Base-by-base conservation (phyloP, 75 land plant species). In the Sequoiadendron giganteum region DNA sequence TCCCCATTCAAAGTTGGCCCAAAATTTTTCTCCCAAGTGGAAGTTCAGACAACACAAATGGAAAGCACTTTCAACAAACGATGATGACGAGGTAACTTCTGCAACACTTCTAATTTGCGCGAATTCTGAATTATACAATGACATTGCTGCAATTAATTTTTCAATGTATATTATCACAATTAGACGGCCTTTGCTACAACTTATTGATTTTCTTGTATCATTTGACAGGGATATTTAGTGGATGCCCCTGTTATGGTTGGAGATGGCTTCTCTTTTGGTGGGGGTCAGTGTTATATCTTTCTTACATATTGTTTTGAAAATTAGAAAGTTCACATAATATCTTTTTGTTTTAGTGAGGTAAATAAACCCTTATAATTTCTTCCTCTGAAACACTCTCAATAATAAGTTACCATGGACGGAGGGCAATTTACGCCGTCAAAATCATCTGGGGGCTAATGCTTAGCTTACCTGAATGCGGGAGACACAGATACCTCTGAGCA, bases 231-330 rank as follows among this genome's bases (percentile, higher is more conserved):
- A 65, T 92, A 94, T 89, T 83, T 92, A 87, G 40, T 96, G 39
- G 97, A 96, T 90, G 98, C 98, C 76, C 97, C 97, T 84, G 95
- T 90, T 84, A 92, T 93, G 40, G 79, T 72, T 52, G 97, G 98
- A 48, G 98, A 96, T 90, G 98, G 98, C 8, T 96, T 96, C 87
- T 95, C 98, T 56, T 96, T 96, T 89, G 84, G 88, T 43, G 98
- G 98, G 88, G 97, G 98, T 96, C 72, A 83, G 89, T 18, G 16
- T 70, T 43, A 14, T 14, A 45, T 39, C 19, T 30, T 32, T 4
- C 43, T 43, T 40, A 8, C n/a, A 85, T 8, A 65, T 65, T 25
- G n/a, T 28, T 65, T 65, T 25, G 21, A 5, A 65, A 25, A 28
- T 65, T 65, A 21, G 55, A 65, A 21, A 65, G n/a, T 65, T 25